Conservation (phyloP, 2,329 filamentous ascomycete species). For the Cadophora luteo-olivacea region DNA sequence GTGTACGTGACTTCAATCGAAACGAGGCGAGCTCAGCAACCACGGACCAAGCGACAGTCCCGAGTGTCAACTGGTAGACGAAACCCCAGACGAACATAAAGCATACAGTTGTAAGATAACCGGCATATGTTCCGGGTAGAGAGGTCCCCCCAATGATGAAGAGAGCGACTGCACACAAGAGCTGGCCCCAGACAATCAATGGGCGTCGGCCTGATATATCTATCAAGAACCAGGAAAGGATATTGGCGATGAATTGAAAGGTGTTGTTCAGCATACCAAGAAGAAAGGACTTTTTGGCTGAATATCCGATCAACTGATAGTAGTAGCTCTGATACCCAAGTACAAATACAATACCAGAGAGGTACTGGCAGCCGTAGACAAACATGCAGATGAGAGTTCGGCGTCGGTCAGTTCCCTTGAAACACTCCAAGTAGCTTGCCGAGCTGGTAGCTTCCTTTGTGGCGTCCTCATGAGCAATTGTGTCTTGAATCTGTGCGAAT, state of each 20-base stretch:
- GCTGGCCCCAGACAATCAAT: slow-evolving; percentile 38
- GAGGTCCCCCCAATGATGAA: slow-evolving; percentile 35
- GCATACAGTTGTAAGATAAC: slow-evolving; percentile 34
- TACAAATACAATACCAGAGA: slow-evolving; percentile 44
- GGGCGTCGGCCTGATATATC: slow-evolving; percentile 43
- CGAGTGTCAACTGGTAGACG: slow-evolving; percentile 40
- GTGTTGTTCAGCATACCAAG: slow-evolving; percentile 36
- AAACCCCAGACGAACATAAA: slow-evolving; percentile 40
- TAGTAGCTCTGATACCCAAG: slow-evolving; percentile 43
- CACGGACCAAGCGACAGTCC: slow-evolving; percentile 51
- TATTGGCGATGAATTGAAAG: slow-evolving; percentile 44
- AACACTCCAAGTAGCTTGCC: slow-evolving; percentile 33
- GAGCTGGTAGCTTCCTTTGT: no score
- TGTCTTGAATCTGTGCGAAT: no score
- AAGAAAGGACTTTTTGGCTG: slow-evolving; percentile 34
- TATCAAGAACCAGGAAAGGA: slow-evolving; percentile 44
- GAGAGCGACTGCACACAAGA: slow-evolving; percentile 29
- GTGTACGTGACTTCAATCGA: slow-evolving; percentile 45
- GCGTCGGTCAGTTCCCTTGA: slow-evolving; percentile 31
- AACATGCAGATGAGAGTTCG: slow-evolving; percentile 41
- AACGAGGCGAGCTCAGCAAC: slow-evolving; percentile 53
- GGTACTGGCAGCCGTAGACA: slow-evolving; percentile 45
- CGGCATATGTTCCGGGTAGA: slow-evolving; percentile 24
- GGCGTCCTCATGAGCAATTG: no score
- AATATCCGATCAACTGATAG: slow-evolving; percentile 43